Percentiles rank a stretch among this genome's conserved stretches.
phyloP scores from a whole-genome alignment of 2,329 filamentous ascomycete genomes.

The Fusarium stilboides region DNA sequence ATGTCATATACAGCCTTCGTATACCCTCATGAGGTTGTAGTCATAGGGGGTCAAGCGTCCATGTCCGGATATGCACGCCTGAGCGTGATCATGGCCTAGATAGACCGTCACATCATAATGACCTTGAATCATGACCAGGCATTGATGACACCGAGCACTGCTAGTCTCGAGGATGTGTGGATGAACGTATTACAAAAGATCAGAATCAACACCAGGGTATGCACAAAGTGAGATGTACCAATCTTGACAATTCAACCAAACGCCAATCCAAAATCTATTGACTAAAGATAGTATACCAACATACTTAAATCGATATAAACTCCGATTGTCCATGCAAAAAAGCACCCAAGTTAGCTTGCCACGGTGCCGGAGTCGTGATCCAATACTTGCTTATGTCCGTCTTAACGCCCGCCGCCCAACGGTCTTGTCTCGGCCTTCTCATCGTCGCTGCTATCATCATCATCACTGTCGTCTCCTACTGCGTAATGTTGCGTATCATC shows the following conservation, averaged over 20 bases:
- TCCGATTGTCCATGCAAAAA: slow-evolving; percentile 47
- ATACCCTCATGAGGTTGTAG: no score
- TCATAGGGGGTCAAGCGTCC: no score
- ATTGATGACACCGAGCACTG: no score
- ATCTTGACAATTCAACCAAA: slow-evolving; percentile 24
- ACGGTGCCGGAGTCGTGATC: neutral
- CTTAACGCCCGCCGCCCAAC: slow-evolving; percentile 41
- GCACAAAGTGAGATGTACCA: neutral
- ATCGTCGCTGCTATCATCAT: slow-evolving; percentile 56
- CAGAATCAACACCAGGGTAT: no score
- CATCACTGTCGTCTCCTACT: slow-evolving; percentile 65
- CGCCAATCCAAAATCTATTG: slow-evolving; percentile 44
- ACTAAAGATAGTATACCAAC: slow-evolving; percentile 30
- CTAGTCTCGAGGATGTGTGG: no score
- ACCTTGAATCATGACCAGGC: no score
- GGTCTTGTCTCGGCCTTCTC: slow-evolving; percentile 48
- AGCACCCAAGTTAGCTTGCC: slow-evolving; percentile 12
- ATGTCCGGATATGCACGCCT: no score
- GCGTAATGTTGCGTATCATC: slow-evolving; percentile 65
- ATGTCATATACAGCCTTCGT: no score
- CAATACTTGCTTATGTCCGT: slow-evolving; percentile 7
- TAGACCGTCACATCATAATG: no score
- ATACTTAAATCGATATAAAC: slow-evolving; percentile 39
- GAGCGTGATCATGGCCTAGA: no score
- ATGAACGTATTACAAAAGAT: no score